phyloP scores from a whole-genome alignment of 2,329 filamentous ascomycete genomes.

The Fusarium abutilonis region DNA sequence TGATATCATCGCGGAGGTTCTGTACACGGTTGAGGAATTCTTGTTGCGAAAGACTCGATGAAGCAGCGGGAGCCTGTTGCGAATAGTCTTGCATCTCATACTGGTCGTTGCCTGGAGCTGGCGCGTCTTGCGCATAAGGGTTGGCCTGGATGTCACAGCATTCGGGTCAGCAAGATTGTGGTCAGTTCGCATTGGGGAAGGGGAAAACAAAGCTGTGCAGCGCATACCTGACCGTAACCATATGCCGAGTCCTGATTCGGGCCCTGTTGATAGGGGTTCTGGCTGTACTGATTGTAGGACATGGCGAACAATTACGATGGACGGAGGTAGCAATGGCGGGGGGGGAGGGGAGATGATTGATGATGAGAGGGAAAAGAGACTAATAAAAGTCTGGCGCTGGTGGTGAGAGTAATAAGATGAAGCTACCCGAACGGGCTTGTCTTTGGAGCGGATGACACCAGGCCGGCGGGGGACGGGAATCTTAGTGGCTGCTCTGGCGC shows the following conservation, averaged over 20 bases:
- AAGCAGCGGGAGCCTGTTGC: conserved; percentile 45
- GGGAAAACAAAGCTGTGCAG: conserved; percentile 12
- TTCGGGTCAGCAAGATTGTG: conserved; percentile 29
- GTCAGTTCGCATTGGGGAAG: conserved; percentile 11
- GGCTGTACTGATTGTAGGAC: conserved; percentile 70
- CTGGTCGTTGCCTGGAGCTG: conserved; percentile 51
- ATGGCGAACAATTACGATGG: conserved; percentile 53
- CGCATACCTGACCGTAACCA: conserved; percentile 56
- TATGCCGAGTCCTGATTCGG: conserved; percentile 60
- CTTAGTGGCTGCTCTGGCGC: conserved; percentile 14
- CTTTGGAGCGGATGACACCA: conserved; percentile 2
- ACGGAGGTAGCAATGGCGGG: conserved; percentile 36
- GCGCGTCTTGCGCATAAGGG: conserved; percentile 46
- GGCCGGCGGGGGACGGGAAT: not conserved
- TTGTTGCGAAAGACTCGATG: conserved; percentile 62
- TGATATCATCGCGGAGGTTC: conserved; percentile 73
- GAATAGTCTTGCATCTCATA: conserved; percentile 67
- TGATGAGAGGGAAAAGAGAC: conserved; percentile 39
- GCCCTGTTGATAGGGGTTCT: conserved; percentile 71
- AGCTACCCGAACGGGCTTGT: conserved; percentile 32
- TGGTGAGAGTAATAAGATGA: conserved; percentile 33
- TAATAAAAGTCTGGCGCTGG: conserved; percentile 30
- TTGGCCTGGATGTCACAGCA: conserved; percentile 37
- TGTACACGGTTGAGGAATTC: conserved; percentile 76
- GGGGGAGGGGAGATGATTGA: conserved; percentile 27